Base-by-base conservation (phyloP, 768 basidiomycete species). In the Infundibulicybe gibba region DNA sequence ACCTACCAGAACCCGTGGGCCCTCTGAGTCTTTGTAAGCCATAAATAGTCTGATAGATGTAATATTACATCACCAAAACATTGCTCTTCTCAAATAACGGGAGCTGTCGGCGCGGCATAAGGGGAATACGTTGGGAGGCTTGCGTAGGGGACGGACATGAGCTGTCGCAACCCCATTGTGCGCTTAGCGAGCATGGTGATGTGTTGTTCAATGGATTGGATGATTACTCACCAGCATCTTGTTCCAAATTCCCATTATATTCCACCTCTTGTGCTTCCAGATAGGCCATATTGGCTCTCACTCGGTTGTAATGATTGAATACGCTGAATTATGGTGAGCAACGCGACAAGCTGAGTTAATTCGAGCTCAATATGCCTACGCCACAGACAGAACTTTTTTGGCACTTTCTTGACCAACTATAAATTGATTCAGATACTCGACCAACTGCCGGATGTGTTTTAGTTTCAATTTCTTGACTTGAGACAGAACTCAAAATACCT, bases 41-140 rank as follows among this genome's bases (percentile, higher is more conserved):
- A 19, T 12, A 34, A 6, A 14, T 15, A 17, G 32, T 9, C 6
- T 38, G 10, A 38, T 10, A 19, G 3, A 6, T 10, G 17, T 38
- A 38, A 4, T 66, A 78, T 55, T 61, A 94, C 93, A 98, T 77
- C 49, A 97, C 85, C 37, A 98, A 69, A 3, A 97, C 90, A 60
- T 98, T 98, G 56, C 90, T 94, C 75, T 98, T 98, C 73, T 98
- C 94, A 44, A 95, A 90, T 19, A 81, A 60, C 16, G 85, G 79
- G 12, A 68, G 56, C 6, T 68, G 63, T 39, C 73, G 71, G n/a
- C 67, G 76, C 41, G 70, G 67, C 16, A 75, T 61, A 5, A 75
- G 54, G 41, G 69, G 59, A 17, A 64, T 48, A 17, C 61, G 42
- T 43, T 25, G 25, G 65, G 56, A 15, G 66, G 64, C 32, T 63